phyloP scores from a whole-genome alignment of 768 basidiomycete species.

The Strobilomyces echinocephalus region DNA sequence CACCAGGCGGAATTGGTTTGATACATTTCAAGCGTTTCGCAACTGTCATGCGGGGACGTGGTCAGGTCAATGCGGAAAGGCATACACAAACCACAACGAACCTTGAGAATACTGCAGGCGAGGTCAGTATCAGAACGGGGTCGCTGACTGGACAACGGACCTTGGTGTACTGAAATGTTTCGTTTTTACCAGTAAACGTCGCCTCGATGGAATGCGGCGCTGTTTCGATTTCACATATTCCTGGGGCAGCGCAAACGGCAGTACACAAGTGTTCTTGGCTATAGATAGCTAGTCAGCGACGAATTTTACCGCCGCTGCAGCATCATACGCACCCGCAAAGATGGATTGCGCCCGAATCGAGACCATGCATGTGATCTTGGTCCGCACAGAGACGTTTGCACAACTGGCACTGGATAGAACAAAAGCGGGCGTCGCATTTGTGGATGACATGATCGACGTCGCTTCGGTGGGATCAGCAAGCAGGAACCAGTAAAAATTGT shows the following conservation, averaged over 20 bases:
- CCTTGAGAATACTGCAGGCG: slow-evolving; percentile 49
- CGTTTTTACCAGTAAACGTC: slow-evolving; percentile 55
- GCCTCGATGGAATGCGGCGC: slow-evolving; percentile 56
- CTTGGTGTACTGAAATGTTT: slow-evolving; percentile 64
- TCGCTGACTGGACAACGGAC: slow-evolving; percentile 24
- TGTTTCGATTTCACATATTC: slow-evolving; percentile 22
- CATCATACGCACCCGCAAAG: slow-evolving; percentile 5
- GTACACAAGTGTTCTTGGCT: slow-evolving; percentile 52
- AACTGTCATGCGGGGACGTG: slow-evolving; percentile 26
- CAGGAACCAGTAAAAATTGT: not conserved
- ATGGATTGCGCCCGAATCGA: not conserved
- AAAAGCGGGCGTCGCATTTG: slow-evolving; percentile 47
- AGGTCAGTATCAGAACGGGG: not conserved
- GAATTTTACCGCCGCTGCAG: not conserved
- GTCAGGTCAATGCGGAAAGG: not conserved
- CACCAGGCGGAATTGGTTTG: slow-evolving; percentile 42
- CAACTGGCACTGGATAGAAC: slow-evolving; percentile 50
- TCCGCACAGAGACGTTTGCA: slow-evolving; percentile 51
- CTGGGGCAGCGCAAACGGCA: slow-evolving; percentile 38
- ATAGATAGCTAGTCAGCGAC: slow-evolving; percentile 17
- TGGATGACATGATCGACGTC: slow-evolving; percentile 43
- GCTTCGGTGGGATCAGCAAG: slow-evolving; percentile 28
- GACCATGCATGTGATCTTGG: slow-evolving; percentile 5
- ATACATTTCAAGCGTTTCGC: slow-evolving; percentile 48
- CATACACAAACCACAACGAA: slow-evolving; percentile 12